phyloP scores from a whole-genome alignment of 257 asterid species.

The Capsicum pubescens region DNA sequence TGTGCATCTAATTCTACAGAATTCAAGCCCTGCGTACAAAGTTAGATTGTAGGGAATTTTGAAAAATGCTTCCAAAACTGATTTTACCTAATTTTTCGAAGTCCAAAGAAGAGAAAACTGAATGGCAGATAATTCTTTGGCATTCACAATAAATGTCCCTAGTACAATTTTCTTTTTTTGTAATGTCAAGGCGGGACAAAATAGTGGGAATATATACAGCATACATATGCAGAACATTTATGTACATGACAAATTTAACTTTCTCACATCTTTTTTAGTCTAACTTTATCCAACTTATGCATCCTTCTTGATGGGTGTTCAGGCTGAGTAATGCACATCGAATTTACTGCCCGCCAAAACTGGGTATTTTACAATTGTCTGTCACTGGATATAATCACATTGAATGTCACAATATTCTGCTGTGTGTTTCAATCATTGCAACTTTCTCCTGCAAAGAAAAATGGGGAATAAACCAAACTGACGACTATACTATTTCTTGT shows the following conservation, averaged over 20 bases:
- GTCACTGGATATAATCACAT: slow-evolving; percentile 14
- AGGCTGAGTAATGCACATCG: slow-evolving; percentile 24
- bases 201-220: slow-evolving; percentile 24
- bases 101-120: background rate
- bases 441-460: slow-evolving; percentile 67
- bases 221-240: background rate
- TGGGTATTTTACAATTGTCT: slow-evolving; percentile 30
- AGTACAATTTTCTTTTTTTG: background rate
- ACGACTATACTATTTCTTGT: background rate
- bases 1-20: background rate
- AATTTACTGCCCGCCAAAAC: slow-evolving; percentile 32
- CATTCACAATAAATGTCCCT: background rate
- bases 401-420: slow-evolving; percentile 39
- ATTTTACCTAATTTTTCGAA: background rate
- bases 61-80: background rate
- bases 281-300: background rate
- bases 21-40: background rate
- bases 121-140: slow-evolving; percentile 17
- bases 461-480: background rate
- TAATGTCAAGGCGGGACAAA: background rate
- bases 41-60: background rate
- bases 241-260: slow-evolving; percentile 24
- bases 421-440: slow-evolving; percentile 52
- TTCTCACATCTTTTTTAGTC: background rate
- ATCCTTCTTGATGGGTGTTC: background rate